Base-by-base conservation (phyloP, 441 rosid species). In the Bocquillonia castaneifolia region DNA sequence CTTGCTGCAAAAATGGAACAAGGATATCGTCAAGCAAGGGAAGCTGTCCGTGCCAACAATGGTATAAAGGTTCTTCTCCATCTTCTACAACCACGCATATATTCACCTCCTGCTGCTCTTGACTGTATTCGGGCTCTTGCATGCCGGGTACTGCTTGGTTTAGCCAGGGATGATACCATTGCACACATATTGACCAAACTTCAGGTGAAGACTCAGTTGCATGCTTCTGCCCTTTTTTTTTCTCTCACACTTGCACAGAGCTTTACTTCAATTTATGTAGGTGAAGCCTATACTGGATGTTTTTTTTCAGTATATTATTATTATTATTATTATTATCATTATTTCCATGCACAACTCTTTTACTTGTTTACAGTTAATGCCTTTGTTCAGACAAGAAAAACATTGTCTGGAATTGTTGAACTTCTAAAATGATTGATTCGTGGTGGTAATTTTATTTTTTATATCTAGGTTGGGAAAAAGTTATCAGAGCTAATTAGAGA, bases 1-100 rank as follows among this genome's bases (percentile, higher is more conserved):
- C 97, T 95, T 79, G 98, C 99, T 73, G 93, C 99, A 34, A 93
- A 92, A 77, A 84, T 95, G 85, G 99, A 95, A 79, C 97, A 90
- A 78, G 97, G 90, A 62, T 95, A 95, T 84, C 83, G 98, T 74
- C 93, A 81, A 76, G 99, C 99, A 63, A 92, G 99, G 73, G 99
- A 92, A 70, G 92, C 86, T 68, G 97, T 95, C 45, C 99, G 98
- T 79, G 82, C 88, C 50, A 92, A 88, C 79, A 93, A 92, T 85
- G 99, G 99, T 66, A 95, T 95, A 77, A 95, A 90, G 84, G 92
- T 90, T 79, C 95, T 95, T 59, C 85, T 95, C 70, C 96, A 92
- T 79, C 96, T 95, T 71, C 95, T 92, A 53, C 99, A 92, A 66
- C 93, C 94, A 45, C 94, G 96, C 58, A 78, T 88, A 76, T 95